phyloP scores from a whole-genome alignment of 139 green algal species.

The Picochlorum sp. region DNA sequence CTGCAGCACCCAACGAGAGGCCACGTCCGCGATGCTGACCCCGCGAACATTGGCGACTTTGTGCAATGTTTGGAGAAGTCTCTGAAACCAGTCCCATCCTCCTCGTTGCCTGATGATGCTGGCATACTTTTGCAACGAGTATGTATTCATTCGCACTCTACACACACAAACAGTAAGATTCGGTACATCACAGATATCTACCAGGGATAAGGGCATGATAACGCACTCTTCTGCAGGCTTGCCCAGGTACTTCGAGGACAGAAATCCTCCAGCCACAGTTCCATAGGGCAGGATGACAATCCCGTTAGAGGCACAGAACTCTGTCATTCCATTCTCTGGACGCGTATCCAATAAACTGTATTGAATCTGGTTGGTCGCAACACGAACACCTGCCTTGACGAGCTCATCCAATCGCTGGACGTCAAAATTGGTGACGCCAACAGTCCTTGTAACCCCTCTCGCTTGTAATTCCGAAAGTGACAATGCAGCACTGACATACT shows the following conservation, averaged over 20 bases:
- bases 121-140: constrained; percentile 68
- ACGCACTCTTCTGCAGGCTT: background rate
- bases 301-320: constrained; percentile 49
- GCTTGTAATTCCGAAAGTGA: constrained; percentile 50
- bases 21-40: constrained; percentile 62
- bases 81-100: constrained; percentile 72
- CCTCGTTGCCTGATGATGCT: constrained; percentile 51
- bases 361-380: constrained; percentile 72
- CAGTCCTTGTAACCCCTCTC: constrained; percentile 41
- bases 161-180: background rate
- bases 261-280: constrained; percentile 65
- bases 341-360: constrained; percentile 78
- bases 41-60: constrained; percentile 43
- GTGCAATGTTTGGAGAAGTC: constrained; percentile 27
- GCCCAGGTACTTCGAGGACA: constrained; percentile 48
- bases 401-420: constrained; percentile 55
- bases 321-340: constrained; percentile 55
- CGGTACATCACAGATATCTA: background rate
- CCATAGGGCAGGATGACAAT: constrained; percentile 76
- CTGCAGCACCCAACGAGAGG: constrained; percentile 70
- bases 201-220: background rate
- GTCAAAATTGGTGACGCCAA: constrained; percentile 88
- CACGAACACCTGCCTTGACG: constrained; percentile 48
- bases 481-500: constrained; percentile 55
- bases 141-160: constrained; percentile 7